Percentiles rank a stretch among this genome's conserved stretches.
Evolutionary conservation across 768 basidiomycete genomes (phyloP).

Genomic region (Melanogaster broomeanus): DNA sequence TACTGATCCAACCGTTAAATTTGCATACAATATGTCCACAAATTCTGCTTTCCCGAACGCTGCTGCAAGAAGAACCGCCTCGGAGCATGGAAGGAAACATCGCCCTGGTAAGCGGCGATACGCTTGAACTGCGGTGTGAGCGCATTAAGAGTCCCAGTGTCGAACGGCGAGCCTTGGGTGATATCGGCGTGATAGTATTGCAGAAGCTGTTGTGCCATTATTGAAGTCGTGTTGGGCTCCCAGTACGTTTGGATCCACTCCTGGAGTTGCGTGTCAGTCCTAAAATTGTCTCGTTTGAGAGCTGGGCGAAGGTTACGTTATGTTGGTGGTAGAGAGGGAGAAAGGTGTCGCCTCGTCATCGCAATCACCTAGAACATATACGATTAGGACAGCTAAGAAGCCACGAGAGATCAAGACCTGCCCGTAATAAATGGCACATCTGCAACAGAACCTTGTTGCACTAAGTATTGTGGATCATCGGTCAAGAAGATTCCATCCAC

Average conservation of each 20-base stretch:
- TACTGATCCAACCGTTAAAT: background rate
- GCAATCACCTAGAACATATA: constrained; percentile 26
- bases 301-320: constrained; percentile 42
- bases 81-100: constrained; percentile 51
- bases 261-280: constrained; percentile 26
- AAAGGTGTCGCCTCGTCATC: constrained; percentile 49
- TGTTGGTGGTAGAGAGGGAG: constrained; percentile 45
- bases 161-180: constrained; percentile 53
- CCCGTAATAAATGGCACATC: constrained; percentile 9
- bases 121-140: constrained; percentile 53
- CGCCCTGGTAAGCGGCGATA: constrained; percentile 50
- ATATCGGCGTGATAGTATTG: constrained; percentile 39
- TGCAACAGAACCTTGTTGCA: constrained; percentile 36
- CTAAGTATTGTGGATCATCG: constrained; percentile 30
- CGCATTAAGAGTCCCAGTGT: constrained; percentile 45
- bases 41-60: constrained; percentile 38
- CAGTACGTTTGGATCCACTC: constrained; percentile 33
- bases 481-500: constrained; percentile 42
- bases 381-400: too few species aligned
- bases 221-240: constrained; percentile 25
- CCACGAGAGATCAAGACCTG: constrained; percentile 7
- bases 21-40: constrained; percentile 32
- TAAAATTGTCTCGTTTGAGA: too few species aligned
- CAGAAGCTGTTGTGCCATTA: constrained; percentile 27
- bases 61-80: constrained; percentile 46